Evolutionary conservation across 179 eudicot species (phyloP).

Genomic region (Silene noctiflora): DNA sequence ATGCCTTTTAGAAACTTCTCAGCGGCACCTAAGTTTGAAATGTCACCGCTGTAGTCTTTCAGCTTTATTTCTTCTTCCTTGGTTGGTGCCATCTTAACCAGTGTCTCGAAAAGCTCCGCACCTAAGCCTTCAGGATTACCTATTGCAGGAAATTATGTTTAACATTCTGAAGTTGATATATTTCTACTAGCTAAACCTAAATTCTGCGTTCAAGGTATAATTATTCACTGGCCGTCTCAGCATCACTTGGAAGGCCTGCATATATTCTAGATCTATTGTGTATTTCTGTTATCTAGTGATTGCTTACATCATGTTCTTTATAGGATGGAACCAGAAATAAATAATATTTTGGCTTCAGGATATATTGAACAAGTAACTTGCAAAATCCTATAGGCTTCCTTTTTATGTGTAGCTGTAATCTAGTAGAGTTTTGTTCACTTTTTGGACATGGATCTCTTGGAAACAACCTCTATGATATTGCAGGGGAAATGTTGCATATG

Average conservation of each 20-base stretch:
- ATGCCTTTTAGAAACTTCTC: constrained; percentile 85
- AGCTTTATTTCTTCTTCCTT: constrained; percentile 94
- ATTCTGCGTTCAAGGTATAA: background rate
- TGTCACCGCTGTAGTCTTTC: constrained; percentile 69
- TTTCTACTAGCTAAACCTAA: background rate
- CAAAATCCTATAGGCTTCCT: too few relatives aligned
- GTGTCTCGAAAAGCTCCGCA: constrained; percentile 78
- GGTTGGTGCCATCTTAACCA: constrained; percentile 99
- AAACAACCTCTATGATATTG: too few relatives aligned
- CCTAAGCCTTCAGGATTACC: constrained; percentile 87
- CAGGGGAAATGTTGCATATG: too few relatives aligned
- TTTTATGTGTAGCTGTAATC: too few relatives aligned
- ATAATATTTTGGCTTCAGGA: too few relatives aligned
- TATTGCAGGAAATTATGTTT: constrained; percentile 33
- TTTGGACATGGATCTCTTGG: too few relatives aligned
- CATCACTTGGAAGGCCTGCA: background rate
- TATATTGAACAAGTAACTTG: too few relatives aligned
- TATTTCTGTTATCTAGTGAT: too few relatives aligned
- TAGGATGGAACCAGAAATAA: too few relatives aligned
- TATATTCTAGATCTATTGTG: too few relatives aligned
- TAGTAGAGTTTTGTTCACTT: too few relatives aligned
- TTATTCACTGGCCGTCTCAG: background rate
- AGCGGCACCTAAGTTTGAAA: constrained; percentile 76
- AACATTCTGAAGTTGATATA: background rate
- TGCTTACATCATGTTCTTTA: too few relatives aligned